Evolutionary conservation across 768 basidiomycete species (phyloP), one percentile per base, ranked within the genome.

Genomic region (Steccherinum ochraceum): DNA sequence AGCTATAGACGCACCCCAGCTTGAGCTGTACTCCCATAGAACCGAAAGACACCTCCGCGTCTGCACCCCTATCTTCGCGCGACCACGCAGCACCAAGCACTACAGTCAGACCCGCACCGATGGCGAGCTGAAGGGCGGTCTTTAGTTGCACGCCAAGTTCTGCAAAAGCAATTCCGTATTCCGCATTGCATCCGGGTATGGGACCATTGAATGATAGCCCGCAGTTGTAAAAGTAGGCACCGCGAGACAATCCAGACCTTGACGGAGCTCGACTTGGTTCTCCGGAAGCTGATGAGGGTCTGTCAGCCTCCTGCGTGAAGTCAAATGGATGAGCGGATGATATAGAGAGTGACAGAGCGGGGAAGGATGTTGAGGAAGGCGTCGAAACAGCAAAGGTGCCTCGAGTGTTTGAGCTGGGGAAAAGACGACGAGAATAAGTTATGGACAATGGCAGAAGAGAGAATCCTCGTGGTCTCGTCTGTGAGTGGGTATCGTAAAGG

Each of bases 111-210:
- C 81, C 80, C 13, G 58, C 52, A 12, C 80, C 75, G 18, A 69
- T 66, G 30, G 7, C 30, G 16, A 35, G 7, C 58, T 83, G 76
- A 30, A 83, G 45, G 5, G 69, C 71, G 18, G 75, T 62, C 52
- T 77, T 80, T 45, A 81, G 56, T 47, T 76, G 72, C 42, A 79
- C 61, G 3, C 80, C 75, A 23, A 86, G 72, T 59, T 86, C 81
- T 10, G 73, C 58, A 26, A 86, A 69, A 12, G 69, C 69, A 20
- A 86, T 49, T 5, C 74, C 76, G 58, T 75, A 72, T 57, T 83
- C 77, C 18, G 70, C 76, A 19, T 73, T 67, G 39, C 86, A 54
- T 53, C 70, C 72, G 0, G 83, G 77, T 35, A 75, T 53, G 24
- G 73, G 57, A 11, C 72, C 72, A 20, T 72, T 69, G 45, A 88